Conservation (phyloP, 2,329 filamentous ascomycete genomes). For the Pestalotiopsis fici region DNA sequence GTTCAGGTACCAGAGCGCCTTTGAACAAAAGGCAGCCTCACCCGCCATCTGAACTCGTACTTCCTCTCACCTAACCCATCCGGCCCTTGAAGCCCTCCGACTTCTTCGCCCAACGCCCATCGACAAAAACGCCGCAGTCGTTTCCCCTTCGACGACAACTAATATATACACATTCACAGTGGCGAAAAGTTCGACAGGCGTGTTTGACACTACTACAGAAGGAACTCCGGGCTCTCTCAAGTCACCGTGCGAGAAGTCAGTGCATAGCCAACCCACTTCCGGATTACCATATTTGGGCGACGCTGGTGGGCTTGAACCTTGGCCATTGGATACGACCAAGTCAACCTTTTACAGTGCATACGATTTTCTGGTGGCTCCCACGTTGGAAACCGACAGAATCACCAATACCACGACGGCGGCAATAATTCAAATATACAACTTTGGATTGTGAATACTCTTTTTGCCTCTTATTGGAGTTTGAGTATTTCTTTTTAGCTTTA, state of each 20-base stretch:
- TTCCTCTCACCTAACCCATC: slow-evolving; percentile 10
- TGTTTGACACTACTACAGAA: slow-evolving; percentile 9
- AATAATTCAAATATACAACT: not conserved
- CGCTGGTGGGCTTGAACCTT: slow-evolving; percentile 3
- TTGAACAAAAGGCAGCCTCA: slow-evolving; percentile 15
- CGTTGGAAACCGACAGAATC: not conserved
- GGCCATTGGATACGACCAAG: slow-evolving; percentile 4
- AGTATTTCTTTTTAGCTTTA: not conserved
- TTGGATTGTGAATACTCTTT: not conserved
- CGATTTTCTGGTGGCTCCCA: not conserved
- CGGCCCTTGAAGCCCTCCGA: slow-evolving; percentile 14
- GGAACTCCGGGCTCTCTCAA: not conserved
- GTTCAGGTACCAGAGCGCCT: not conserved
- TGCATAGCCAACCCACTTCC: not conserved
- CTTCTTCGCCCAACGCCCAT: not conserved
- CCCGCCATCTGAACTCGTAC: slow-evolving; percentile 6
- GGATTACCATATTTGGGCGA: slow-evolving; percentile 4
- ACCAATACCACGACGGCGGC: not conserved
- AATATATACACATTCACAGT: slow-evolving; percentile 2
- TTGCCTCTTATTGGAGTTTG: not conserved
- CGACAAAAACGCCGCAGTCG: slow-evolving; percentile 11
- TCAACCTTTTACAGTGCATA: not conserved
- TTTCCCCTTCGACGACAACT: slow-evolving; percentile 9
- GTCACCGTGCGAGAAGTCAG: not conserved
- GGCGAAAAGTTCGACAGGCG: slow-evolving; percentile 2